phyloP scores from a whole-genome alignment of 495 filamentous ascomycete species.

The Clohesyomyces aquaticus region DNA sequence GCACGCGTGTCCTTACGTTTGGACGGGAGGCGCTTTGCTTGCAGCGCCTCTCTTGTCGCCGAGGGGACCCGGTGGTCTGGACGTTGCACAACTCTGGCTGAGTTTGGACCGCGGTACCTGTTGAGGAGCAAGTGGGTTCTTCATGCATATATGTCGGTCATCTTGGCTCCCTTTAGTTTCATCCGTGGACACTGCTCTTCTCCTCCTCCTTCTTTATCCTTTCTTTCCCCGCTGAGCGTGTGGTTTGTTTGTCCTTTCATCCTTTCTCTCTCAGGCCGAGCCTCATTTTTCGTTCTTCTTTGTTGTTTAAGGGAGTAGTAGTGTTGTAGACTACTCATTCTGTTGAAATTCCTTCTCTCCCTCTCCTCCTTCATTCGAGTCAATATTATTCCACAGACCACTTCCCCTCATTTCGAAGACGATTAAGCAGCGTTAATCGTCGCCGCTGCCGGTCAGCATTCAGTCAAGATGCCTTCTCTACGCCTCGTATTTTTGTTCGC shows the following conservation, averaged over 20 bases:
- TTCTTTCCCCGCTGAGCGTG: slow-evolving; percentile 28
- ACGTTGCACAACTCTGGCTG: neutral
- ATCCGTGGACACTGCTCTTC: slow-evolving; percentile 20
- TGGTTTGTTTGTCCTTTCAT: slow-evolving; percentile 22
- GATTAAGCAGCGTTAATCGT: slow-evolving; percentile 8
- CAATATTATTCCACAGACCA: slow-evolving; percentile 23
- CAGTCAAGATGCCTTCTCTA: slow-evolving; percentile 31
- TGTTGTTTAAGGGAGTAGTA: slow-evolving; percentile 2
- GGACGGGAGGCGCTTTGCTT: slow-evolving; percentile 10
- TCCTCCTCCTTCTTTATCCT: neutral
- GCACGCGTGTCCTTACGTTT: slow-evolving; percentile 14
- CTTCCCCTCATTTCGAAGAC: slow-evolving; percentile 31
- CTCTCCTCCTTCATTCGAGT: slow-evolving; percentile 10
- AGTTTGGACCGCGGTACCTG: neutral
- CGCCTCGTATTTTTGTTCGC: slow-evolving; percentile 35
- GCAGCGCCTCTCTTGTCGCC: neutral
- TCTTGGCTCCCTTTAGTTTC: slow-evolving; percentile 33
- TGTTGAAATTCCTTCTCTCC: neutral
- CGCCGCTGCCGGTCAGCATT: slow-evolving; percentile 41
- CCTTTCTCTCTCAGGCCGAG: slow-evolving; percentile 13
- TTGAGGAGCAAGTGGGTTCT: slow-evolving; percentile 2
- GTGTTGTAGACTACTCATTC: neutral
- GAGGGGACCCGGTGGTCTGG: slow-evolving; percentile 1
- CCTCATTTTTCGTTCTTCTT: slow-evolving; percentile 6
- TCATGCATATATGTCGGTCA: slow-evolving; percentile 28